Evolutionary conservation across 768 basidiomycete species (phyloP).

Genomic region (Saitozyma podzolica): DNA sequence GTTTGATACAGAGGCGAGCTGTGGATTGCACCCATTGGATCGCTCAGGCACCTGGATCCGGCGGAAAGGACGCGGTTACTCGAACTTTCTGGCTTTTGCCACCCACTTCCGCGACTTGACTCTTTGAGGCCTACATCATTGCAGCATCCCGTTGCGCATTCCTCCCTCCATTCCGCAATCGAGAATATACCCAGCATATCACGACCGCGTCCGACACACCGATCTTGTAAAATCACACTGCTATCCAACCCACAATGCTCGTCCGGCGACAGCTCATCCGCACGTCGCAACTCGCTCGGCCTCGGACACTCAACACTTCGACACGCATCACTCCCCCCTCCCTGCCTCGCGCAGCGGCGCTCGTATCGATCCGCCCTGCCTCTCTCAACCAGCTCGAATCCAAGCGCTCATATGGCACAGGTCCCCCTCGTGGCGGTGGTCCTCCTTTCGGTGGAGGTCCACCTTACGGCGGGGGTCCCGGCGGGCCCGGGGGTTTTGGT

Average conservation of each 20-base stretch:
- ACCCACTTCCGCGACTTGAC: too few species aligned
- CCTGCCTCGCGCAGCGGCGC: not conserved
- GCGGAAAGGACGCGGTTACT: too few species aligned
- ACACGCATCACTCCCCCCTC: not conserved
- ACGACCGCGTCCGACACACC: too few species aligned
- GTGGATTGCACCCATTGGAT: too few species aligned
- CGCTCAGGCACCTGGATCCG: too few species aligned
- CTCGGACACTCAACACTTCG: conserved; percentile 2
- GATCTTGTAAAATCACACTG: too few species aligned
- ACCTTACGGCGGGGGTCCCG: conserved; percentile 6
- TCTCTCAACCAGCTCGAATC: conserved; percentile 21
- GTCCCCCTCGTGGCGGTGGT: conserved; percentile 20
- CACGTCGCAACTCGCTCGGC: conserved; percentile 18
- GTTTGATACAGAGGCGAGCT: too few species aligned
- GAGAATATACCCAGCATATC: not conserved
- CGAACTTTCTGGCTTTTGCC: too few species aligned
- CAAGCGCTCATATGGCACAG: not conserved
- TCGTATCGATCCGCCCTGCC: not conserved
- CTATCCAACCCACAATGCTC: conserved; percentile 15
- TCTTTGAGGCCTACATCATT: too few species aligned
- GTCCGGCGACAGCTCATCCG: conserved; percentile 28
- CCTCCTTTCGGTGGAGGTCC: conserved; percentile 6
- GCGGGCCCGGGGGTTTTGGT: conserved; percentile 26
- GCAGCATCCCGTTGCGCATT: too few species aligned
- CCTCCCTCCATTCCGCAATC: too few species aligned